Percentiles rank a stretch among this genome's conserved stretches.
Conservation (phyloP, 192 early-diverging fungal genomes). For the Thamnidium elegans region DNA sequence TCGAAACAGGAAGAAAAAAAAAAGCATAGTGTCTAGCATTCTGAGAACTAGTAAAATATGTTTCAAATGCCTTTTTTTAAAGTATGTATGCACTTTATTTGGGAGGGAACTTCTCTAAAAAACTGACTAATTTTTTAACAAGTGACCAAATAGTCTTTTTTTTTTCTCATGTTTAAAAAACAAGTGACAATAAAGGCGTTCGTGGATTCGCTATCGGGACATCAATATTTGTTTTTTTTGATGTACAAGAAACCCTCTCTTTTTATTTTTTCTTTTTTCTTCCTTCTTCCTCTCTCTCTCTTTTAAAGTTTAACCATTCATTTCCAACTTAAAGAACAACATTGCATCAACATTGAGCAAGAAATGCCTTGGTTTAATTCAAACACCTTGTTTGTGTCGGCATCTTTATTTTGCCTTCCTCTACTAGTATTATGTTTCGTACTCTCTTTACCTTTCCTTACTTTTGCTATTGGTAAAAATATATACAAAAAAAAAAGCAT, state of each 20-base stretch:
- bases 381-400: constrained; percentile 31
- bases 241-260: background rate
- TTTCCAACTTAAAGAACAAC: background rate
- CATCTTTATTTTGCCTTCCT: constrained; percentile 36
- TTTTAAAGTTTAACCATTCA: background rate
- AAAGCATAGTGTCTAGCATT: too few relatives aligned
- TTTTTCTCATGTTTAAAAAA: too few relatives aligned
- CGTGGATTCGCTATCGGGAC: too few relatives aligned
- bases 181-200: too few relatives aligned
- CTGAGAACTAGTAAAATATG: too few relatives aligned
- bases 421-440: constrained; percentile 28
- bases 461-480: constrained; percentile 32
- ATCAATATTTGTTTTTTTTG: background rate
- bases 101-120: too few relatives aligned
- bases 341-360: background rate
- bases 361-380: constrained; percentile 28
- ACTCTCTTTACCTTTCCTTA: constrained; percentile 29
- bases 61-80: too few relatives aligned
- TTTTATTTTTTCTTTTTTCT: background rate
- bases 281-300: background rate
- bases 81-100: too few relatives aligned
- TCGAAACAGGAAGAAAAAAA: too few relatives aligned
- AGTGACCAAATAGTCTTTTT: too few relatives aligned
- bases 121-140: too few relatives aligned
- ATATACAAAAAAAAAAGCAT: background rate